Evolutionary conservation across 2,329 filamentous ascomycete species (phyloP).

Genomic region (Stachybotrys chlorohalonatus): DNA sequence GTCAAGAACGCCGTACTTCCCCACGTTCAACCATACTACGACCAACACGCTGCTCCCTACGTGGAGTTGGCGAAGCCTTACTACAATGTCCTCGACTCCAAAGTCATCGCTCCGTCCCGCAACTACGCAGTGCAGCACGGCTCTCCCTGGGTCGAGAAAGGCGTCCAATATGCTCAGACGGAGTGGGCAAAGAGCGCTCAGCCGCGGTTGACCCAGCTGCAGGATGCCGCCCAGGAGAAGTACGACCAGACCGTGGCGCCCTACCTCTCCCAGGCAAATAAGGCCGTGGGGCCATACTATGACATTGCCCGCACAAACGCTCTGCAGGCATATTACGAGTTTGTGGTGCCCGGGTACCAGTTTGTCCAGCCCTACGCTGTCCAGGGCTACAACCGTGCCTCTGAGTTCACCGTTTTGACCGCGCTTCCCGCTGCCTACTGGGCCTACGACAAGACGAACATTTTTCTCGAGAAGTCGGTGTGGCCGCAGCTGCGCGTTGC

Average conservation of each 20-base stretch:
- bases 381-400: conserved; percentile 57
- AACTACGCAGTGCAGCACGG: conserved; percentile 63
- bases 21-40: conserved; percentile 76
- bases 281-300: conserved; percentile 62
- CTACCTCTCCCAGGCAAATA: conserved; percentile 55
- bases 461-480: conserved; percentile 66
- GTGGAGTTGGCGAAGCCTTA: conserved; percentile 72
- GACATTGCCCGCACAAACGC: conserved; percentile 53
- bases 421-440: conserved; percentile 64
- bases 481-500: conserved; percentile 75
- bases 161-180: conserved; percentile 52
- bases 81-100: conserved; percentile 50
- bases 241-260: conserved; percentile 68
- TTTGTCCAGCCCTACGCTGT: conserved; percentile 65
- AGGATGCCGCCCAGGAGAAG: conserved; percentile 48
- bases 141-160: conserved; percentile 61
- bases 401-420: conserved; percentile 58
- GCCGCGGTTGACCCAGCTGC: conserved; percentile 62
- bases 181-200: conserved; percentile 75
- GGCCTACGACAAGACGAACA: conserved; percentile 58
- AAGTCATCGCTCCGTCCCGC: conserved; percentile 60
- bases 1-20: conserved; percentile 56
- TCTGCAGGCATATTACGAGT: conserved; percentile 59
- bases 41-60: conserved; percentile 75
- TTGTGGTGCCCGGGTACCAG: conserved; percentile 67